These are phyloP conservation scores for Phytopythium helicoides DNA, from an alignment of 352 stramenopile species.

Conservation along the genomic window DNA sequence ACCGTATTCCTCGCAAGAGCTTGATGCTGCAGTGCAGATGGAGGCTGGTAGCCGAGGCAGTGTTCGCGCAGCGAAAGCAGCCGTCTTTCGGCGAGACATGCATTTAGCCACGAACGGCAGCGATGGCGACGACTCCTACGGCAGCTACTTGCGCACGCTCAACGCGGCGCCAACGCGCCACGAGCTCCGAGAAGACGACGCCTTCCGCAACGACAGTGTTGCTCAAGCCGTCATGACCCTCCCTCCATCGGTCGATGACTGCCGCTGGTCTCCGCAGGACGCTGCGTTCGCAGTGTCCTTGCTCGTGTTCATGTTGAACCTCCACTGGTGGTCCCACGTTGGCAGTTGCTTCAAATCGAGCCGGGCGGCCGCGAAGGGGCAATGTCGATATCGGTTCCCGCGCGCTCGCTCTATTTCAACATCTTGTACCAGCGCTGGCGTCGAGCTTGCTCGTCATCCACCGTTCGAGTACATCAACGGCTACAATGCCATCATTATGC, in stretches of 20 bases:
- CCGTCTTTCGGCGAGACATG: too few species aligned
- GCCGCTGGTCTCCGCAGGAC: slow-evolving; percentile 2
- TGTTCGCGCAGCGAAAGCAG: too few species aligned
- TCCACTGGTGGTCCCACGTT: too few species aligned
- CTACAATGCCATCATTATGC: neutral
- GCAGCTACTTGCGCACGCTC: too few species aligned
- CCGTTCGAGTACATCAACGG: neutral
- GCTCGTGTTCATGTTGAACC: neutral
- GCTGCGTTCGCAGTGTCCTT: slow-evolving; percentile 1
- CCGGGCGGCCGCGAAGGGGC: neutral
- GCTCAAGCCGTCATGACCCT: neutral
- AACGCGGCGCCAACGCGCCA: too few species aligned
- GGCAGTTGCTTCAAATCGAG: neutral
- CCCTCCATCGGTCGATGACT: slow-evolving; percentile 3
- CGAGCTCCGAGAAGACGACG: too few species aligned
- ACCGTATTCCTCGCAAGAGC: too few species aligned
- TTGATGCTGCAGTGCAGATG: too few species aligned
- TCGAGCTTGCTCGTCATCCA: neutral
- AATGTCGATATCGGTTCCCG: neutral
- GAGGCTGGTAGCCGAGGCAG: too few species aligned
- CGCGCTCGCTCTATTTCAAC: neutral
- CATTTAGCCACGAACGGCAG: too few species aligned
- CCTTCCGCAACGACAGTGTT: too few species aligned
- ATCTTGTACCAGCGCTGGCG: neutral
- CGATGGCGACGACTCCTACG: too few species aligned